phyloP scores from a whole-genome alignment of 2,329 filamentous ascomycete genomes.

The Aspergillus novofumigatus region DNA sequence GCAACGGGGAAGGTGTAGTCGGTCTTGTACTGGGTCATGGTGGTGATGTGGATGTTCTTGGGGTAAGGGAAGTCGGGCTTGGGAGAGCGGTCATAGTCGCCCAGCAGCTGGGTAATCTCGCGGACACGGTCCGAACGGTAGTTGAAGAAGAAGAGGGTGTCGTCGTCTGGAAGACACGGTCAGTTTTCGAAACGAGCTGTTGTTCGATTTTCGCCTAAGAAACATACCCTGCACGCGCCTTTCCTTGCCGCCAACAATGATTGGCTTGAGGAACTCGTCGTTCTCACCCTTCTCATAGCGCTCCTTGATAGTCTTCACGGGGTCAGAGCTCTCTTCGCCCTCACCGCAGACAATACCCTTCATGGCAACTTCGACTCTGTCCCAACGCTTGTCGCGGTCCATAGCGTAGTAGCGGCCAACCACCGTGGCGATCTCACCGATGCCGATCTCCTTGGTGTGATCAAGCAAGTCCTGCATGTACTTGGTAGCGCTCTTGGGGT shows the following conservation, averaged over 20 bases:
- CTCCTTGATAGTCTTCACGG: slow-evolving; percentile 79
- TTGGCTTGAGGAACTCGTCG: slow-evolving; percentile 97
- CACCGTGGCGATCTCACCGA: slow-evolving; percentile 84
- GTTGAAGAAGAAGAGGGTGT: slow-evolving; percentile 99
- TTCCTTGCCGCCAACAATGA: slow-evolving; percentile 86
- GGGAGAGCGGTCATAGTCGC: slow-evolving; percentile 86
- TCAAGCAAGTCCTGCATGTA: slow-evolving; percentile 86
- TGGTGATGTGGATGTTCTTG: slow-evolving; percentile 79
- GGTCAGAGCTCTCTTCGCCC: slow-evolving; percentile 79
- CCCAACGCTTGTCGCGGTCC: slow-evolving; percentile 99
- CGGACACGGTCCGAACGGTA: slow-evolving; percentile 97
- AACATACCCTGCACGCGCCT: slow-evolving; percentile 72
- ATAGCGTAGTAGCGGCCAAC: slow-evolving; percentile 98
- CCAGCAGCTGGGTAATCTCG: slow-evolving; percentile 91
- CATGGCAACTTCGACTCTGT: slow-evolving; percentile 83
- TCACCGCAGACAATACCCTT: slow-evolving; percentile 83
- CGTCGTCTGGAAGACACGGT: slow-evolving; percentile 59
- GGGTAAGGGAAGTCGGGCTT: slow-evolving; percentile 90
- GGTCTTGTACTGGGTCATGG: slow-evolving; percentile 98
- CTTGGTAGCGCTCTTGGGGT: slow-evolving; percentile 85
- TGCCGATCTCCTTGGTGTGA: slow-evolving; percentile 75
- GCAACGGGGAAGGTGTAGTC: slow-evolving; percentile 91
- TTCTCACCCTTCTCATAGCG: slow-evolving; percentile 84
- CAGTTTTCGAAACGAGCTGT: slow-evolving; percentile 7
- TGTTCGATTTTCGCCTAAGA: not conserved